Base-by-base conservation (phyloP, 768 basidiomycete species). In the Trametes elegans region DNA sequence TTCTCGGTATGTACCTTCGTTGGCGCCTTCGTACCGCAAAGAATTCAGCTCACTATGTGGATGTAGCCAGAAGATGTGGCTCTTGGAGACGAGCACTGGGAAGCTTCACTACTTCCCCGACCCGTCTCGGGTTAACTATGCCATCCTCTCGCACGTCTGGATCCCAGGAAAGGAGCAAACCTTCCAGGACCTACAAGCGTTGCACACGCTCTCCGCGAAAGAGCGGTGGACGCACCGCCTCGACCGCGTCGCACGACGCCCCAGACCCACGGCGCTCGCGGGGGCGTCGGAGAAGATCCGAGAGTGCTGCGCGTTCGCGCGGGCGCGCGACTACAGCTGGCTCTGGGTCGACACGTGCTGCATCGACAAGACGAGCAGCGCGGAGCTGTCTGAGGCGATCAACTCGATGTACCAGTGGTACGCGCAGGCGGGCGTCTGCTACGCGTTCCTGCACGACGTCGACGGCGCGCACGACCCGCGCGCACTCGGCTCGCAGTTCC, bases 281-380 rank as follows among this genome's bases (percentile, higher is more conserved):
- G 19, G 26, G 18, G 42, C 51, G 26, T 42, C 56, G 2, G 45
- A 46, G n/a, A 57, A 57, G 44, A 52, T 52, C 50, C 38, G 39
- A 5, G 38, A 48, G 18, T 52, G 56, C 45, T 57, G 56, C 38
- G 43, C 19, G 14, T 50, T 48, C 24, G 50, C 56, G 16, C 18
- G 24, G 6, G 18, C 24, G 13, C 50, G 40, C 24, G 50, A 41
- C 7, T 43, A 43, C 34, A n/a, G 28, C 34, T 50, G 42, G 42
- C 14, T 49, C 2, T 56, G 55, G 55, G 29, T 49, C 32, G 55
- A 56, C 42, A 44, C 55, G 8, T 56, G 55, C 34, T 56, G 55
- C 41, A 56, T 56, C 55, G 55, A 56, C 55, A 56, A 56, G 55
- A 56, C 55, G 41, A 56, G 55, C 48, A 56, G 55, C 48, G 41